These are phyloP conservation scores for Pichia phayaonensis DNA, from an alignment of 805 yeast species.

Conservation along the genomic window DNA sequence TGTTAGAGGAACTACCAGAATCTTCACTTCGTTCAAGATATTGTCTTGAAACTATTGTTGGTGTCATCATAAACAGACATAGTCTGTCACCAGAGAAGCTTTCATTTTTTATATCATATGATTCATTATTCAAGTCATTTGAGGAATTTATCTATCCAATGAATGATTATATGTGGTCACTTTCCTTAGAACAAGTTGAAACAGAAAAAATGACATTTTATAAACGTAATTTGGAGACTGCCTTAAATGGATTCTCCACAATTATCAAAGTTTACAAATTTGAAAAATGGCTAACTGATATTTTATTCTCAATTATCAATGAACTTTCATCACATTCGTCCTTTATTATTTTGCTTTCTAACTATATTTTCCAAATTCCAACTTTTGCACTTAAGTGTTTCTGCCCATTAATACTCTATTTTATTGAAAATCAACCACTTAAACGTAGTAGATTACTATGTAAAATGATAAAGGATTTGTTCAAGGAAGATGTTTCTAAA, in stretches of 20 bases:
- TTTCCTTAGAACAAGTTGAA: conserved; percentile 25
- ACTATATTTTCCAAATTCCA: conserved; percentile 25
- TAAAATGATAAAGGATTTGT: conserved; percentile 18
- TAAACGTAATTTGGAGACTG: conserved; percentile 7
- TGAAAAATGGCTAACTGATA: conserved; percentile 26
- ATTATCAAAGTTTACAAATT: conserved; percentile 11
- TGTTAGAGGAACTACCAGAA: conserved; percentile 17
- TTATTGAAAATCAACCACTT: conserved; percentile 15
- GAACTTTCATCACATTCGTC: conserved; percentile 27
- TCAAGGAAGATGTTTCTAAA: conserved; percentile 11
- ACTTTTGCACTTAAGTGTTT: conserved; percentile 23
- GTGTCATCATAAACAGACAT: conserved; percentile 30
- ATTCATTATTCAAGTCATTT: conserved; percentile 12
- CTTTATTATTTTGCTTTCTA: conserved; percentile 28
- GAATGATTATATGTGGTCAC: conserved; percentile 29
- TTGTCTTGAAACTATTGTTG: conserved; percentile 34
- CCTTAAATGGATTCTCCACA: conserved; percentile 14
- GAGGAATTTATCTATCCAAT: conserved; percentile 26
- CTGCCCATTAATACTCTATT: conserved; percentile 24
- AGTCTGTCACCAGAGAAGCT: conserved; percentile 14
- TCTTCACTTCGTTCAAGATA: conserved; percentile 17
- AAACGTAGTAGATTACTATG: conserved; percentile 15
- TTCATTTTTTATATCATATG: conserved; percentile 21
- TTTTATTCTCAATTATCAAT: conserved; percentile 29
- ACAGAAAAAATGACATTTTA: conserved; percentile 8